These are phyloP conservation scores for Scedosporium minutisporum DNA, from an alignment of 2,329 filamentous ascomycete species.

Conservation along the genomic window DNA sequence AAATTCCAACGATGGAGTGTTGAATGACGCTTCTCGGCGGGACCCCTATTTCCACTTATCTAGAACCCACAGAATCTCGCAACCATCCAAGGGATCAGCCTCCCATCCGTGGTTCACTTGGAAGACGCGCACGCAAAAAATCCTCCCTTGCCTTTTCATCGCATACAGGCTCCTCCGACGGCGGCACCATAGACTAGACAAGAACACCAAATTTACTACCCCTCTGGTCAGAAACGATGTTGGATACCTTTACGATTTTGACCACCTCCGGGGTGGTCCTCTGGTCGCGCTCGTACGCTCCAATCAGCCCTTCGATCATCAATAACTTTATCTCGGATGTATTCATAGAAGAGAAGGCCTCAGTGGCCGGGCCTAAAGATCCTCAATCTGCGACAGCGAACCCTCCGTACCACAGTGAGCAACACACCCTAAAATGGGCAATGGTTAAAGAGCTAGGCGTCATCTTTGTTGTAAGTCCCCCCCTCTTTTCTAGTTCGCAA, in stretches of 20 bases:
- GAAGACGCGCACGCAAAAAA: too few relatives aligned
- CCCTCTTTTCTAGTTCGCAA: not conserved
- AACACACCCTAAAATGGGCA: constrained; percentile 92
- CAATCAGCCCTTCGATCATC: constrained; percentile 72
- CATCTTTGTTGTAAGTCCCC: constrained; percentile 70
- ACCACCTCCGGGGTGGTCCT: constrained; percentile 94
- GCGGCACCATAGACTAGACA: not conserved
- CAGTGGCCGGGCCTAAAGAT: constrained; percentile 50
- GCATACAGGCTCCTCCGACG: not conserved
- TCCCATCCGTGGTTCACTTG: too few relatives aligned
- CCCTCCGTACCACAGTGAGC: constrained; percentile 76
- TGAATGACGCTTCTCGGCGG: constrained; percentile 9
- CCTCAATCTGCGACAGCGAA: constrained; percentile 51
- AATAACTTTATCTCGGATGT: constrained; percentile 94
- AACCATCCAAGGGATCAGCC: too few relatives aligned
- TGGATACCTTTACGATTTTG: constrained; percentile 94
- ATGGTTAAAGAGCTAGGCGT: constrained; percentile 84
- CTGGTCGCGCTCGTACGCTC: constrained; percentile 82
- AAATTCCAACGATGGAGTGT: not conserved
- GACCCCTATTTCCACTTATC: too few relatives aligned
- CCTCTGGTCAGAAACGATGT: constrained; percentile 44
- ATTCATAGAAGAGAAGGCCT: constrained; percentile 88
- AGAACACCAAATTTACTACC: not conserved
- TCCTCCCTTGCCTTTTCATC: not conserved
- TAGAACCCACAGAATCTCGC: too few relatives aligned